phyloP scores from a whole-genome alignment of 805 yeast species.

The Pichia kluyveri region DNA sequence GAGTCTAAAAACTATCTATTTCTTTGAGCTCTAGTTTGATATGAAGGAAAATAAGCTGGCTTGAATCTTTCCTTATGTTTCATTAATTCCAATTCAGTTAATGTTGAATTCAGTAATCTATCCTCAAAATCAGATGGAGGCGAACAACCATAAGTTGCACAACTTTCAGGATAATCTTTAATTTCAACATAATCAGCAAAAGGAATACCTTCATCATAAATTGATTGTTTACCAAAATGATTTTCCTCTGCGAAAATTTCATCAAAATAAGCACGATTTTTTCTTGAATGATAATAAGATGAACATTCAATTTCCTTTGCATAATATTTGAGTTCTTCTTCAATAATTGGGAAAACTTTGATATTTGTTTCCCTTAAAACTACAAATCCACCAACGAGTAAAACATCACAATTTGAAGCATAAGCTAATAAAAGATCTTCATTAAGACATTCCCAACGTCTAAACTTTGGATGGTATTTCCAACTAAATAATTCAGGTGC shows the following conservation, averaged over 20 bases:
- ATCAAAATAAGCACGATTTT: not conserved
- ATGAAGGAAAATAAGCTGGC: not conserved
- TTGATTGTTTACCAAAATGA: not conserved
- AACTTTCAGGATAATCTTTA: not conserved
- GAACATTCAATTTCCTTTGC: not conserved
- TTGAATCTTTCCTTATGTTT: not conserved
- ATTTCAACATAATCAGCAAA: not conserved
- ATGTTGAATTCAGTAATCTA: not conserved
- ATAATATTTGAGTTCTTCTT: not conserved
- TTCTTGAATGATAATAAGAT: not conserved
- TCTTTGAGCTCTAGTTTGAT: too few relatives aligned
- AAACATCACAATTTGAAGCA: constrained; percentile 4
- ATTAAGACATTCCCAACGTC: constrained; percentile 3
- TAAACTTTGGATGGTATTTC: constrained; percentile 1
- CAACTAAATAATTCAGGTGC: constrained; percentile 1
- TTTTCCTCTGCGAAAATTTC: not conserved
- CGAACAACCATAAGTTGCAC: not conserved
- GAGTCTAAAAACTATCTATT: too few relatives aligned
- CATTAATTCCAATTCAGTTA: not conserved
- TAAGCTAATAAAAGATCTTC: not conserved
- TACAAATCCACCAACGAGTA: not conserved
- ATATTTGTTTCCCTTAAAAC: not conserved
- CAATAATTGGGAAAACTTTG: not conserved
- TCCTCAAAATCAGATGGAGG: not conserved
- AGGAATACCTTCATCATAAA: not conserved